Evolutionary conservation across 305 asterid genomes (phyloP).

Genomic region (Fraxinus latifolia): DNA sequence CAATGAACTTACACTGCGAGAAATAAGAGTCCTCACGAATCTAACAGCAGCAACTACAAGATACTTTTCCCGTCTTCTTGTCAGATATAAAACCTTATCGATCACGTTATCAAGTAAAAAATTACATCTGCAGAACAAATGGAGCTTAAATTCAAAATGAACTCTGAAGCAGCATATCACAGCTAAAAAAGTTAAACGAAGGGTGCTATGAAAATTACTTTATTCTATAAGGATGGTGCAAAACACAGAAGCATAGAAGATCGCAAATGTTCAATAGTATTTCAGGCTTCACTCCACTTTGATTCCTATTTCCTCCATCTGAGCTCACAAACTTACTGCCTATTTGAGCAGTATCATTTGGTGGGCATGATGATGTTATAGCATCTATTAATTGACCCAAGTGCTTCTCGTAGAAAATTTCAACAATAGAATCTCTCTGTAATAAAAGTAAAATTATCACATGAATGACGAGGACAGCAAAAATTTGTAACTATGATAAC

Average conservation of each 20-base stretch:
- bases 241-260: slow-evolving; percentile 86
- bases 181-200: slow-evolving; percentile 17
- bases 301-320: slow-evolving; percentile 45
- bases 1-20: slow-evolving; percentile 77
- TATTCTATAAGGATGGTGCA: slow-evolving; percentile 93
- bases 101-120: slow-evolving; percentile 84
- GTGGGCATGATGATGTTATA: slow-evolving; percentile 70
- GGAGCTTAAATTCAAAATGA: slow-evolving; percentile 11
- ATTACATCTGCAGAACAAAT: slow-evolving; percentile 60
- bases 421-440: slow-evolving; percentile 84
- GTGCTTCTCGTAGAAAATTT: slow-evolving; percentile 92
- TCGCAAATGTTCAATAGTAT: slow-evolving; percentile 84
- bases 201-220: slow-evolving; percentile 54
- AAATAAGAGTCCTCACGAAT: slow-evolving; percentile 76
- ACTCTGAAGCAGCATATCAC: slow-evolving; percentile 13
- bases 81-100: slow-evolving; percentile 79
- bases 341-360: slow-evolving; percentile 34
- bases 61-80: slow-evolving; percentile 85
- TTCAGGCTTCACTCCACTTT: slow-evolving; percentile 69
- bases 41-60: slow-evolving; percentile 91
- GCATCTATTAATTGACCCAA: slow-evolving; percentile 71
- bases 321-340: slow-evolving; percentile 42
- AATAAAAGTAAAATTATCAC: slow-evolving; percentile 34
- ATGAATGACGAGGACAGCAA: slow-evolving; percentile 9
- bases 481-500: slow-evolving; percentile 3